These are phyloP conservation scores for Eimeria nieschulzi DNA, from an alignment of 169 alveolate species.

Conservation along the genomic window DNA sequence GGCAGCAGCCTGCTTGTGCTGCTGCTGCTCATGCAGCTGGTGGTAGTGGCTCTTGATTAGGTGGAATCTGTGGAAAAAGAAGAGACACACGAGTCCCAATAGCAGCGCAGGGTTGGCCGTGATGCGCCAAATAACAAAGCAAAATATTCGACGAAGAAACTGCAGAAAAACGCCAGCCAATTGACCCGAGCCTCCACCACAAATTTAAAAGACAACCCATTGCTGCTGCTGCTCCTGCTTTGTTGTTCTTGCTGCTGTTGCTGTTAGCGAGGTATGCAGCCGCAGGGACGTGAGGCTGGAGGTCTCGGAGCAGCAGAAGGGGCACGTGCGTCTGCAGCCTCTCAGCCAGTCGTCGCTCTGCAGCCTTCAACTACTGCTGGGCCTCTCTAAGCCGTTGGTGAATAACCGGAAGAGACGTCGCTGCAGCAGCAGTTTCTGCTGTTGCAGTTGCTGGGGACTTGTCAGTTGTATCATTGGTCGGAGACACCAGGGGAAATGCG, in stretches of 20 bases:
- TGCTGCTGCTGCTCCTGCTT: not conserved
- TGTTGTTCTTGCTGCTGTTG: too few relatives aligned
- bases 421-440: not conserved
- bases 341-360: not conserved
- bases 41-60: not conserved
- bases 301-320: constrained; percentile 49
- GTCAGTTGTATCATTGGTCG: too few relatives aligned
- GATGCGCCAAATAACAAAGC: not conserved
- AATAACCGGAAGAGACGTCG: too few relatives aligned
- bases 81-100: not conserved
- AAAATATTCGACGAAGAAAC: not conserved
- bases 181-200: constrained; percentile 26
- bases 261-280: not conserved
- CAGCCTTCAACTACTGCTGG: constrained; percentile 13
- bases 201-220: constrained; percentile 1
- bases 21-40: not conserved
- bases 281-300: constrained; percentile 21
- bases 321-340: not conserved
- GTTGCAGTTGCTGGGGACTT: constrained; percentile 42
- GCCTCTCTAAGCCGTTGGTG: constrained; percentile 1
- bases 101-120: constrained; percentile 23
- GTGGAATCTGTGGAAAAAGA: not conserved
- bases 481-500: too few relatives aligned
- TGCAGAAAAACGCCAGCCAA: constrained; percentile 10
- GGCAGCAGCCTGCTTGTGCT: constrained; percentile 5